These are phyloP conservation scores for Ricinus communis DNA, from an alignment of 345 rosid genomes.

Conservation along the genomic window DNA sequence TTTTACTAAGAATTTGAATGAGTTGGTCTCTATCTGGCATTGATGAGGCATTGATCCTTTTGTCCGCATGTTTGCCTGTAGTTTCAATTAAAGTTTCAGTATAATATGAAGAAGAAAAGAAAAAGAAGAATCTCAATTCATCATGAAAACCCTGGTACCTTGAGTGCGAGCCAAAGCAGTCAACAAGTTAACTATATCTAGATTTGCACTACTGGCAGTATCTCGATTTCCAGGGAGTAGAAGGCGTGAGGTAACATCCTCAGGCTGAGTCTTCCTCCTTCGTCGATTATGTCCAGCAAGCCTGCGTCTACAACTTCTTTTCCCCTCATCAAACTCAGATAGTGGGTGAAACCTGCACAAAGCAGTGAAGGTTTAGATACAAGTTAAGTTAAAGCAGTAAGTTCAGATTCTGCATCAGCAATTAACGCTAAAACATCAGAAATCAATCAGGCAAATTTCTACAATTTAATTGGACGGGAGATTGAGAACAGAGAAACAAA, in stretches of 20 bases:
- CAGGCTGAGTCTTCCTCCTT: constrained; percentile 78
- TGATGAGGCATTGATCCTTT: constrained; percentile 30
- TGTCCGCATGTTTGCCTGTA: constrained; percentile 59
- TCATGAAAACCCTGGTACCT: constrained; percentile 45
- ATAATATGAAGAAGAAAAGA: constrained; percentile 4
- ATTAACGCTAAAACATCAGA: not conserved
- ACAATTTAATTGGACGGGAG: not conserved
- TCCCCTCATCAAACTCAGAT: constrained; percentile 83
- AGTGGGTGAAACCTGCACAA: constrained; percentile 70
- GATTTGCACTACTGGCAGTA: constrained; percentile 33
- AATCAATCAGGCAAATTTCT: not conserved
- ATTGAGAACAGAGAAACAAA: not conserved
- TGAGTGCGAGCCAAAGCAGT: constrained; percentile 62
- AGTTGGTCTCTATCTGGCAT: constrained; percentile 72
- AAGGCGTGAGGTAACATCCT: constrained; percentile 59
- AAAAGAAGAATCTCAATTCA: not conserved
- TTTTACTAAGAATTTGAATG: constrained; percentile 71
- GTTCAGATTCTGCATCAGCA: not conserved
- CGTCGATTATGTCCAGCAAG: constrained; percentile 82
- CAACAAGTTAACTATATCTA: constrained; percentile 70
- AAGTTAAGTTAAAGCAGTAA: constrained; percentile 2
- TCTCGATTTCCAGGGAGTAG: constrained; percentile 50
- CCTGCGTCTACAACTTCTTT: constrained; percentile 85
- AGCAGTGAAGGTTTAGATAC: not conserved
- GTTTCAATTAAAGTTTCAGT: constrained; percentile 13